Evolutionary conservation across 768 basidiomycete genomes (phyloP).

Genomic region (Pleurotus ostreatus): DNA sequence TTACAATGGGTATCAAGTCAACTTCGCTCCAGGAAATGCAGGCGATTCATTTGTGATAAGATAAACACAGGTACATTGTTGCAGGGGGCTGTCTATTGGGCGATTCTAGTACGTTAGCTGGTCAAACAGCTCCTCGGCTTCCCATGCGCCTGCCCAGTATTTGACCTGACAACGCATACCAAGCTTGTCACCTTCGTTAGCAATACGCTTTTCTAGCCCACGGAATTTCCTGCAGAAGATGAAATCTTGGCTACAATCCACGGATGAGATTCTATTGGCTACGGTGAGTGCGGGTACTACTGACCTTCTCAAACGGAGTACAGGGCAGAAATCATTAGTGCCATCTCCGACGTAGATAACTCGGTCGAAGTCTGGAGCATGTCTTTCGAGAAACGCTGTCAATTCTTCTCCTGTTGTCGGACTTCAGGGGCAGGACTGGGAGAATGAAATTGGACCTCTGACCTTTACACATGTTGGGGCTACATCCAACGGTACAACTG

Average conservation of each 20-base stretch:
- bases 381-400: constrained; percentile 67
- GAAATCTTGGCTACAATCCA: constrained; percentile 63
- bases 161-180: constrained; percentile 71
- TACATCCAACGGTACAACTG: constrained; percentile 81
- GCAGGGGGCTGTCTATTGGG: neutral
- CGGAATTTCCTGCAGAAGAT: constrained; percentile 77
- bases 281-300: constrained; percentile 10
- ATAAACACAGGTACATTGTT: neutral
- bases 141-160: constrained; percentile 96
- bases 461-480: constrained; percentile 99
- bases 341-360: constrained; percentile 94
- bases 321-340: constrained; percentile 91
- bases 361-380: constrained; percentile 63
- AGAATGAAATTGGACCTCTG: constrained; percentile 5
- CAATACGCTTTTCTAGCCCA: constrained; percentile 77
- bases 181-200: constrained; percentile 55
- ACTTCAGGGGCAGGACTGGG: neutral
- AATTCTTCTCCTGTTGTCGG: constrained; percentile 76
- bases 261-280: too few species aligned
- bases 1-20: neutral
- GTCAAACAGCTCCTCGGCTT: constrained; percentile 81
- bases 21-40: too few species aligned
- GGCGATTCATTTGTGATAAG: too few species aligned
- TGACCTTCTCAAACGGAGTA: constrained; percentile 74
- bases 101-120: constrained; percentile 22